These are phyloP conservation scores for Rhazya stricta DNA, from an alignment of 257 asterid genomes.

Conservation along the genomic window DNA sequence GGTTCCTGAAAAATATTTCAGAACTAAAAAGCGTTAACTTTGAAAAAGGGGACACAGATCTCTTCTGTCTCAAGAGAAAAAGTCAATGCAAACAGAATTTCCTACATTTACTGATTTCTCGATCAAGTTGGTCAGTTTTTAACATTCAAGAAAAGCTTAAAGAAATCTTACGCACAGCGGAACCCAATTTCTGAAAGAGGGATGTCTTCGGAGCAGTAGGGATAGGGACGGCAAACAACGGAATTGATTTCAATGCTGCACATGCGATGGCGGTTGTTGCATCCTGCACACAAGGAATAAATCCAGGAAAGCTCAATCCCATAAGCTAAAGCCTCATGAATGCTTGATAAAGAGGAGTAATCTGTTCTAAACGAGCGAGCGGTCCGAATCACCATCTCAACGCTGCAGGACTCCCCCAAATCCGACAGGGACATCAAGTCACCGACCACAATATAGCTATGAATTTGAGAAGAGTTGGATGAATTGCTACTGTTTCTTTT, in stretches of 20 bases:
- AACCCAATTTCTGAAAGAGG: slow-evolving; percentile 30
- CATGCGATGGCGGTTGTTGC: slow-evolving; percentile 10
- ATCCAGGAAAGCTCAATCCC: slow-evolving; percentile 43
- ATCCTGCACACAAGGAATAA: slow-evolving; percentile 12
- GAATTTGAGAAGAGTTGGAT: slow-evolving; percentile 18
- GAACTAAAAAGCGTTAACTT: too few species aligned
- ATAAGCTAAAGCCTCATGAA: slow-evolving; percentile 32
- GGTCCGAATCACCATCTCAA: slow-evolving; percentile 22
- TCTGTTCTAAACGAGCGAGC: slow-evolving; percentile 4
- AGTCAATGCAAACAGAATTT: too few species aligned
- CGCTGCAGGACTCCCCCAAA: slow-evolving; percentile 40
- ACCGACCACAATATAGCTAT: slow-evolving; percentile 29
- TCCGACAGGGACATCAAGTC: slow-evolving; percentile 22
- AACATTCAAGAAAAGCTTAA: neutral
- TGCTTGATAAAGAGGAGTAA: slow-evolving; percentile 19
- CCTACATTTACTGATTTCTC: neutral
- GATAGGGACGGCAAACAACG: slow-evolving; percentile 19
- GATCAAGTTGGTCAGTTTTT: too few species aligned
- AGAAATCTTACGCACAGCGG: slow-evolving; percentile 29
- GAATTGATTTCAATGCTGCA: slow-evolving; percentile 14
- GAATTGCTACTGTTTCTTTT: slow-evolving; percentile 13
- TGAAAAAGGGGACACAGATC: too few species aligned
- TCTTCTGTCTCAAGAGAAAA: too few species aligned
- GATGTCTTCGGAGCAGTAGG: slow-evolving; percentile 30
- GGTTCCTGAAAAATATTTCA: too few species aligned